phyloP scores from a whole-genome alignment of 352 stramenopile genomes.

The Globisporangium nodosum region DNA sequence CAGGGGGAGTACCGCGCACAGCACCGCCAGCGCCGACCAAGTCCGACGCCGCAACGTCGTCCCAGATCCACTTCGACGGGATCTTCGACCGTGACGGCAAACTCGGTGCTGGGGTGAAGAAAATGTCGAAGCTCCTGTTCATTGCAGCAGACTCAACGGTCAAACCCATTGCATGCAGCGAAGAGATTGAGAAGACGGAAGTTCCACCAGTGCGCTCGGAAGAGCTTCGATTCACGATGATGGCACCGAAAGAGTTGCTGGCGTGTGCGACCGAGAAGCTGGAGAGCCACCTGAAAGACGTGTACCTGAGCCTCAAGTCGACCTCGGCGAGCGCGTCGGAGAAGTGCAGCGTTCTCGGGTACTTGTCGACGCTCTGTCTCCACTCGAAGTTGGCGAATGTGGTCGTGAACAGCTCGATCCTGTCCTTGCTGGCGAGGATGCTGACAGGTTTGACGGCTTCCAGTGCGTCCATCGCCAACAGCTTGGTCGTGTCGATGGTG shows the following conservation, averaged over 20 bases:
- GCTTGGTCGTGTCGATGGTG: slow-evolving; percentile 28
- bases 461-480: not conserved
- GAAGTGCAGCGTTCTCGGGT: slow-evolving; percentile 45
- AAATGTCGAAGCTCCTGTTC: slow-evolving; percentile 55
- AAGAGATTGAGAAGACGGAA: slow-evolving; percentile 37
- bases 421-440: slow-evolving; percentile 56
- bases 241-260: slow-evolving; percentile 35
- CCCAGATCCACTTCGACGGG: slow-evolving; percentile 14
- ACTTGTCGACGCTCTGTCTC: slow-evolving; percentile 52
- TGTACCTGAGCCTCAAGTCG: slow-evolving; percentile 68
- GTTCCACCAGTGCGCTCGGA: slow-evolving; percentile 20
- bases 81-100: slow-evolving; percentile 29
- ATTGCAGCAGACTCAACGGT: slow-evolving; percentile 45
- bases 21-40: slow-evolving; percentile 17
- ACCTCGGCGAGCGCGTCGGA: slow-evolving; percentile 14
- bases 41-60: not conserved
- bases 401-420: slow-evolving; percentile 79
- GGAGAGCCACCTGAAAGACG: slow-evolving; percentile 67
- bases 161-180: slow-evolving; percentile 54
- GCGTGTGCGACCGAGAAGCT: slow-evolving; percentile 39
- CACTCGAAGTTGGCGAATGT: slow-evolving; percentile 64
- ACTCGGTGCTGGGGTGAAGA: slow-evolving; percentile 29
- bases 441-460: slow-evolving; percentile 14
- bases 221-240: slow-evolving; percentile 31
- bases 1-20: slow-evolving; percentile 19